Percentiles rank a stretch among this genome's conserved stretches.
These are phyloP conservation scores for Exophiala dermatitidis DNA, from an alignment of 2,329 filamentous ascomycete genomes.

Conservation along the genomic window DNA sequence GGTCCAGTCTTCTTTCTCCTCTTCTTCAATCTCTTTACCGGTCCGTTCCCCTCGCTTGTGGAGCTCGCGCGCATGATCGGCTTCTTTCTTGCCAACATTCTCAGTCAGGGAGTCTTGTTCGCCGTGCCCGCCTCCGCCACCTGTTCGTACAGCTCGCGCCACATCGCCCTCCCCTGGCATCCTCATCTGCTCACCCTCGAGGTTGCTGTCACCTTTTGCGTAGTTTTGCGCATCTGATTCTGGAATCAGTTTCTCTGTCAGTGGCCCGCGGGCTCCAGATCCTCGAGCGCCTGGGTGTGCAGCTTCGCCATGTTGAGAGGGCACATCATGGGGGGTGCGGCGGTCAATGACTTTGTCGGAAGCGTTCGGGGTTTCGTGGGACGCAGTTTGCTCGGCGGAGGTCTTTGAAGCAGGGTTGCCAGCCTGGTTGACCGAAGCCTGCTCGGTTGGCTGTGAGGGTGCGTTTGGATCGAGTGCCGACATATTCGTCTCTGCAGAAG, in stretches of 20 bases:
- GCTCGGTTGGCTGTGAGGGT: slow-evolving; percentile 28
- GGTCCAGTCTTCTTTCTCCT: slow-evolving; percentile 24
- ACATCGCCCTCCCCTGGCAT: slow-evolving; percentile 29
- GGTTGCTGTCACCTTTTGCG: slow-evolving; percentile 19
- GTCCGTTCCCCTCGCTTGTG: slow-evolving; percentile 22
- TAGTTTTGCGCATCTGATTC: slow-evolving; percentile 20
- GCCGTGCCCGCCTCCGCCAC: slow-evolving; percentile 23
- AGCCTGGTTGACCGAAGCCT: slow-evolving; percentile 28
- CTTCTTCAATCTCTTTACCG: slow-evolving; percentile 20
- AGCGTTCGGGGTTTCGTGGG: slow-evolving; percentile 17
- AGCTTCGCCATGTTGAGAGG: slow-evolving; percentile 23
- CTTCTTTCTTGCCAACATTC: slow-evolving; percentile 20
- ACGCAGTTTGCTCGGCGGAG: slow-evolving; percentile 21
- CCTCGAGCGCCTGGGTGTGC: slow-evolving; percentile 25
- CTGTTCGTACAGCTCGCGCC: slow-evolving; percentile 22
- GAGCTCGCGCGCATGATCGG: slow-evolving; percentile 22
- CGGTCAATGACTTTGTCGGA: slow-evolving; percentile 22
- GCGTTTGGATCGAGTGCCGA: slow-evolving; percentile 26
- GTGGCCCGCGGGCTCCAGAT: slow-evolving; percentile 21
- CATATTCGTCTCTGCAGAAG: slow-evolving; percentile 9
- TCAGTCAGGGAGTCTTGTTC: slow-evolving; percentile 18
- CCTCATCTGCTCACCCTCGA: slow-evolving; percentile 31
- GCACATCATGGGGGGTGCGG: slow-evolving; percentile 26
- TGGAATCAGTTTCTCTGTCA: slow-evolving; percentile 21
- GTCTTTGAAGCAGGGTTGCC: slow-evolving; percentile 28